Base-by-base conservation (phyloP, 306 rosid genomes). In the Corylus heterophylla region DNA sequence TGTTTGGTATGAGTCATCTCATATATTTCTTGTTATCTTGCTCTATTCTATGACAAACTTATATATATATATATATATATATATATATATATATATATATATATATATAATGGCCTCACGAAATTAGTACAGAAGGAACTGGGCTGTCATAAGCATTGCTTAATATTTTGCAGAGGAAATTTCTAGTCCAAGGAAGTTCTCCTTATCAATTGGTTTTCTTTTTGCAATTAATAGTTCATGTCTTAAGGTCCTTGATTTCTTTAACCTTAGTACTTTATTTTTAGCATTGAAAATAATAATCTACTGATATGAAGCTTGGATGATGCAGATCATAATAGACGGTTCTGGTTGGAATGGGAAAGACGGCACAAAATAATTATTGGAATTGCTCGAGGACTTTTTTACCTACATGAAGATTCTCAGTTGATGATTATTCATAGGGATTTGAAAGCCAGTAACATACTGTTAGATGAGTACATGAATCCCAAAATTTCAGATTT, bases 401-500 rank as follows among this genome's bases (percentile, higher is more conserved):
- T 77, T 54, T 84, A 80, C 74, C 72, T 80, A 62, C 82, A 84
- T 52, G 78, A 80, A 74, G 85, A 84, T 56, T 84, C 82, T 58
- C 75, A 77, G 45, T 67, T 84, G 3, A 73, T 64, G 70, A 64
- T 84, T 76, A 50, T 84, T 77, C 77, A 80, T 8, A 39, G 82
- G 45, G 85, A 84, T 81, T 37, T 84, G n/a, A 80, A 84, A 77
- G 80, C 85, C 0, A 80, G 78, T 76, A 80, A 84, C 47, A 77
- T 80, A 25, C 71, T 77, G 47, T 77, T 84, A 51, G 85, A 74
- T 54, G 74, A 77, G 42, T 14, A 80, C 31, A 80, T 80, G 85
- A 84, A 84, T 77, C 82, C 80, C 52, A 84, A 77, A 78, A 80
- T 84, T 54, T 84, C 78, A 0, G 71, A 84, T 71, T 80, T 84